Evolutionary conservation across 805 yeast genomes (phyloP).

Genomic region (Saccharomycopsis oosterbeekiorum): DNA sequence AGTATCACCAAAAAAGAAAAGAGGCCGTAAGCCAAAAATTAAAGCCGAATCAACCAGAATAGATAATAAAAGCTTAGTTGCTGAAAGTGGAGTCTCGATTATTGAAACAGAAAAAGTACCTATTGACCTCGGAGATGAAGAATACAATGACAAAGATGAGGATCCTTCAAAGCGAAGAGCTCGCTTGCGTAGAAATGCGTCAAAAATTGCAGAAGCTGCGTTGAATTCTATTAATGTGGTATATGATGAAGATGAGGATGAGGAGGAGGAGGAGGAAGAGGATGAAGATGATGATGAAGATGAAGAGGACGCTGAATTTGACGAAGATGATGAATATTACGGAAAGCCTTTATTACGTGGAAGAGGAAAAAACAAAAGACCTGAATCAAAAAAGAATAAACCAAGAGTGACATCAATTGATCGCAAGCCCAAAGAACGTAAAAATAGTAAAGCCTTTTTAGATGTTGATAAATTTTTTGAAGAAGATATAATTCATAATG

Average conservation of each 20-base stretch:
- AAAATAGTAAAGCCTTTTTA: neutral
- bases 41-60: neutral
- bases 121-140: neutral
- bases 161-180: neutral
- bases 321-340: too few species aligned
- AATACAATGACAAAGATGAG: neutral
- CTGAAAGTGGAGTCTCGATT: neutral
- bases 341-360: neutral
- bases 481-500: neutral
- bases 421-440: neutral
- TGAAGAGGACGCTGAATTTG: neutral
- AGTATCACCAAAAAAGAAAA: neutral
- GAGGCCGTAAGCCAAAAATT: neutral
- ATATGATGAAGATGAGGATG: neutral
- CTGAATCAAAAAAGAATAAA: neutral
- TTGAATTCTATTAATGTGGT: neutral
- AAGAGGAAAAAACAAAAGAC: neutral
- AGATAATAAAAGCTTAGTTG: too few species aligned
- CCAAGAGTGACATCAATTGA: too few species aligned
- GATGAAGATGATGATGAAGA: neutral
- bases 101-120: neutral
- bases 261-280: neutral
- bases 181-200: neutral
- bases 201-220: neutral
- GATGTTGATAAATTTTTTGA: neutral